Base-by-base conservation (phyloP, 495 filamentous ascomycete species). In the Penicillium parvum region DNA sequence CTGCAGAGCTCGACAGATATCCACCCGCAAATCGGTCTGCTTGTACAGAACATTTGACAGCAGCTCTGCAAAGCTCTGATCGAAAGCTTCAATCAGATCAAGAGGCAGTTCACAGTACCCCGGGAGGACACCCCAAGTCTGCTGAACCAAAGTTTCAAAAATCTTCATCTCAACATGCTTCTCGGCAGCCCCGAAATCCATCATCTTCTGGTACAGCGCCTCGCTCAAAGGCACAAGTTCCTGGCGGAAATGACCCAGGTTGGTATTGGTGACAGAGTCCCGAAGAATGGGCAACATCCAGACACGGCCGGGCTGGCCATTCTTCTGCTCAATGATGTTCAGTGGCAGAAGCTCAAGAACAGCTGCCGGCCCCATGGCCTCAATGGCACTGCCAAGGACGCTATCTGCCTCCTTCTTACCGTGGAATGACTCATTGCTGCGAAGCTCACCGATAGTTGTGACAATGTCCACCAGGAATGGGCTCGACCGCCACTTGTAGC, bases 151-250 rank as follows among this genome's bases (percentile, higher is more conserved):
- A 0, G 92, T 97, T 64, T 98, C 92, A 64, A 90, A 97, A 45
- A 98, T 94, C 72, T 98, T 98, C 54, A 86, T 79, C 59, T 96
- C 88, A 71, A 96, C 86, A 0, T 86, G 86, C 70, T 94, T 96
- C 59, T 88, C 84, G 6, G 78, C 78, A 3, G 77, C 71, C 8
- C 81, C 84, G 53, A 88, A 83, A 36, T 91, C 84, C 27, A 95
- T 69, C 12, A 96, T 85, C 45, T 77, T 82, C 60, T 96, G 88
- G 63, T 90, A 96, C 66, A 98, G 88, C 7, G 71, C 68, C 55
- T 95, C 86, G 59, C 90, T 96, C 27, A 98, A 63, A 10, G 94
- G 89, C 11, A 95, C 82, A 51, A 98, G 79, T 50, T 91, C 85
- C 11, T 75, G 68, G 46, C 78, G 84, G 73, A 98, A 98, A 64